Evolutionary conservation across 2,329 filamentous ascomycete genomes (phyloP), one percentile per base, ranked within the genome.

Genomic region (Cytospora mali): DNA sequence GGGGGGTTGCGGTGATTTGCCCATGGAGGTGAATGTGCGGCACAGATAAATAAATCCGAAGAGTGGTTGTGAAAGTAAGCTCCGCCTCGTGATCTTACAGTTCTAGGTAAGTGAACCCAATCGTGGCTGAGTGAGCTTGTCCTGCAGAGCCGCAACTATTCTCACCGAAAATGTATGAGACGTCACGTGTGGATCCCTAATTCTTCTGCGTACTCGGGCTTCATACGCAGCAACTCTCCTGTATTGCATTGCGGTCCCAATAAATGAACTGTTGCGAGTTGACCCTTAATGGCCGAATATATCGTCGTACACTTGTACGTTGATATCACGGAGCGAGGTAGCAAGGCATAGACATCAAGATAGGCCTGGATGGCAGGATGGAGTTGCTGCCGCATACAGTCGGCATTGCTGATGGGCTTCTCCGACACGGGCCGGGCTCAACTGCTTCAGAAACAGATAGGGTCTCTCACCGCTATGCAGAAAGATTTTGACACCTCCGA

Each of bases 1-100:
- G 28, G n/a, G n/a, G n/a, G n/a, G n/a, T n/a, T 35, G 14, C n/a
- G 35, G n/a, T 7, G 46, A 54, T 21, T n/a, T 35, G n/a, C 50
- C 21, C 48, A 11, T 21, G 52, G 10, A 54, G 58, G 48, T 33
- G 58, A 54, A 6, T 21, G 3, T 49, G 50, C 27, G 57, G 33
- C 49, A 46, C 49, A 48, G 49, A 25, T 48, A 49, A 46, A 33
- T 21, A 21, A 29, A 29, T n/a, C 16, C 14, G 31, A 35, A 27
- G 10, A 28, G 5, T 42, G 28, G 23, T 23, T 27, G n/a, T 53
- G 9, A n/a, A 46, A 14, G 35, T 23, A 54, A 54, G 50, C 18
- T 13, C n/a, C 10, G n/a, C 27, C 6, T 18, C 21, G 27, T 21
- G 18, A 28, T 31, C 50, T 49, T 49, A 35, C 35, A 6, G 35